Evolutionary conservation across 495 filamentous ascomycete genomes (phyloP).

Genomic region (Aspergillus homomorphus): DNA sequence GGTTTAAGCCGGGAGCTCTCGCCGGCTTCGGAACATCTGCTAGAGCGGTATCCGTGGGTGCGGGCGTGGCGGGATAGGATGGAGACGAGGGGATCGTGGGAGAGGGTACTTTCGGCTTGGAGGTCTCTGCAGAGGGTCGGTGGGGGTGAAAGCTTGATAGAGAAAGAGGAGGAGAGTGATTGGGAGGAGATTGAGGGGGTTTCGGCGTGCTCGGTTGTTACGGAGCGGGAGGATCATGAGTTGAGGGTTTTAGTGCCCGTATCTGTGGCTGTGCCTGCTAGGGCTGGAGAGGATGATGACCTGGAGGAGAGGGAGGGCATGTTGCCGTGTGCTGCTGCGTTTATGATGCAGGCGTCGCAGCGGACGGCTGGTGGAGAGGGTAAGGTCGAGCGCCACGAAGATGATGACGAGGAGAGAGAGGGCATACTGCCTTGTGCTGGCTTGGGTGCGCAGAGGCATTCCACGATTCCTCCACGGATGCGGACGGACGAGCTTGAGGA

Average conservation of each 20-base stretch:
- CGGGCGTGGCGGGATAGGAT: conserved; percentile 28
- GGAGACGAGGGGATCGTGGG: conserved; percentile 1
- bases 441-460: too few relatives aligned
- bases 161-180: background rate
- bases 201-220: background rate
- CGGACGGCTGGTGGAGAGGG: background rate
- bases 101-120: background rate
- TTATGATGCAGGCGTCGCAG: background rate
- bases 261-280: background rate
- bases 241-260: background rate
- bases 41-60: conserved; percentile 27
- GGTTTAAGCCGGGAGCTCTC: background rate
- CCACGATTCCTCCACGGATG: too few relatives aligned
- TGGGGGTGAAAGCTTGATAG: background rate
- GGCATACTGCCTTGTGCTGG: too few relatives aligned
- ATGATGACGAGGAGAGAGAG: background rate
- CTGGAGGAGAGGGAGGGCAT: background rate
- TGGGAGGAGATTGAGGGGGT: background rate
- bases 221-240: background rate
- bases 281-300: background rate
- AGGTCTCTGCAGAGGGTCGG: background rate
- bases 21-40: conserved; percentile 6
- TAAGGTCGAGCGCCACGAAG: too few relatives aligned
- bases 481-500: too few relatives aligned
- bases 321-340: background rate